These are phyloP conservation scores for Mortierella claussenii DNA, from an alignment of 192 early-diverging fungal species.

Conservation along the genomic window DNA sequence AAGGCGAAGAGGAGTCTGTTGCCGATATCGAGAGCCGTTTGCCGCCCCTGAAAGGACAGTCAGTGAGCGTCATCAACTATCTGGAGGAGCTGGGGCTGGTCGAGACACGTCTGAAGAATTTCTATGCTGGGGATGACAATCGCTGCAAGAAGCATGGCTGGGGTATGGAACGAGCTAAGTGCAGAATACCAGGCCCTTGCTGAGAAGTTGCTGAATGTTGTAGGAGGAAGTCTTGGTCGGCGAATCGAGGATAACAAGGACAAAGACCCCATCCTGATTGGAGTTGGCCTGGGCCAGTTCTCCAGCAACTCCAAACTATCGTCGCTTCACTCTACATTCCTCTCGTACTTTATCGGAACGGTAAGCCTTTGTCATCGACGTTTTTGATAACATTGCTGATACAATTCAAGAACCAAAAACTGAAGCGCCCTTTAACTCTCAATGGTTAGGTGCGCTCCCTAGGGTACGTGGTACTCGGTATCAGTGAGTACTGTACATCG, in stretches of 20 bases:
- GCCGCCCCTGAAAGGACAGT: not conserved
- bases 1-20: not conserved
- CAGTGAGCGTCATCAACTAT: not conserved
- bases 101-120: not conserved
- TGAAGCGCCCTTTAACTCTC: no score
- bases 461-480: no score
- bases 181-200: not conserved
- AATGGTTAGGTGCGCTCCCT: no score
- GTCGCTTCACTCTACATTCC: not conserved
- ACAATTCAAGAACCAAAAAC: no score
- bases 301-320: not conserved
- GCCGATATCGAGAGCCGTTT: not conserved
- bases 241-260: not conserved
- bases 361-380: not conserved
- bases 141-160: conserved; percentile 5
- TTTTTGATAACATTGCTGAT: no score
- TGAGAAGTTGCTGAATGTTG: not conserved
- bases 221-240: conserved; percentile 12
- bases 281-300: conserved; percentile 17
- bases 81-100: not conserved
- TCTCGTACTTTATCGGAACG: not conserved
- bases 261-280: conserved; percentile 9
- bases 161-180: not conserved
- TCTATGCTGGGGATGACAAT: conserved; percentile 4
- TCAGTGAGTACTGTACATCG: no score